A percentile compares a stretch with the other conserved stretches of the same genome.
Evolutionary conservation across 768 basidiomycete species (phyloP).

Genomic region (Tricholoma matsutake): DNA sequence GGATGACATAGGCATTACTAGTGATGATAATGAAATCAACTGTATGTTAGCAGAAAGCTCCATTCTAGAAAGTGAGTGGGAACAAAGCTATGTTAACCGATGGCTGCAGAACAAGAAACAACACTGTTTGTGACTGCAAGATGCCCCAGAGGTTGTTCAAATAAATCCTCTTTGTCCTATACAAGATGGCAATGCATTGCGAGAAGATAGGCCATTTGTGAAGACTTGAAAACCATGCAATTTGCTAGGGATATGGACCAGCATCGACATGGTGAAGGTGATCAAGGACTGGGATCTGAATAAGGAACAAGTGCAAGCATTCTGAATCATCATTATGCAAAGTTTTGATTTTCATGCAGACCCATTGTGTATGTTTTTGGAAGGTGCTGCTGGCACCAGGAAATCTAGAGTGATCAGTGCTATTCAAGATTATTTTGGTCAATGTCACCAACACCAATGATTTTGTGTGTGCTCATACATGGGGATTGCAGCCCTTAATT

Average conservation of each 20-base stretch:
- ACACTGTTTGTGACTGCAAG: not conserved
- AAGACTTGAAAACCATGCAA: no score
- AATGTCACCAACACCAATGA: not conserved
- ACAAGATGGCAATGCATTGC: slow-evolving; percentile 21
- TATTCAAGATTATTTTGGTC: not conserved
- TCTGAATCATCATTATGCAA: not conserved
- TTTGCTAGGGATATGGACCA: no score
- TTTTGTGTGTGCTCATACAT: not conserved
- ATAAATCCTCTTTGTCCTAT: no score
- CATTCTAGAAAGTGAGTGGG: not conserved
- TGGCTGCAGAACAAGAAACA: not conserved
- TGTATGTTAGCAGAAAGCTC: not conserved
- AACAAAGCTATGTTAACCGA: not conserved
- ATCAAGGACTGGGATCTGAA: not conserved
- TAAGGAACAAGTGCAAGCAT: not conserved
- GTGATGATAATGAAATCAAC: not conserved
- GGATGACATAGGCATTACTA: not conserved
- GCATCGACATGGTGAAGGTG: not conserved
- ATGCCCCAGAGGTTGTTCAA: slow-evolving; percentile 13
- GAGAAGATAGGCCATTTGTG: not conserved
- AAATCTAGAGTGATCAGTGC: slow-evolving; percentile 19
- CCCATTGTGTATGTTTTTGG: not conserved
- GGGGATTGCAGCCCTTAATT: no score
- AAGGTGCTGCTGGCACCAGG: slow-evolving; percentile 37
- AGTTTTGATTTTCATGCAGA: not conserved